These are phyloP conservation scores for Paraphaeosphaeria minitans DNA, from an alignment of 2,329 filamentous ascomycete genomes.

Conservation along the genomic window DNA sequence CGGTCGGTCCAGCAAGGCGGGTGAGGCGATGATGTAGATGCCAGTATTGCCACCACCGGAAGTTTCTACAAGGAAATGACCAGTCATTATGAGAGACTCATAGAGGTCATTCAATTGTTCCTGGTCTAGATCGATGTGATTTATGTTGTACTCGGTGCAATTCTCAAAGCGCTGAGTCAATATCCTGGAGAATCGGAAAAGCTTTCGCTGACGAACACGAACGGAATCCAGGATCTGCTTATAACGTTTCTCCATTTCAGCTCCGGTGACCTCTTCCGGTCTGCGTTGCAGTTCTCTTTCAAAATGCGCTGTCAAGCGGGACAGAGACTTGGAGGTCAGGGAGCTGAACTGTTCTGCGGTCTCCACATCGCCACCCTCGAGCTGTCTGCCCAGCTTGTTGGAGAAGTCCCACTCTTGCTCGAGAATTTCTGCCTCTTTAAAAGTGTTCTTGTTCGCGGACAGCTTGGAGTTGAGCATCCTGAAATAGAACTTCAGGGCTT, in stretches of 20 bases:
- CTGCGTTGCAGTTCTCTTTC: conserved; percentile 87
- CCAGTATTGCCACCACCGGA: conserved; percentile 71
- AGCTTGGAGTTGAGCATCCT: conserved; percentile 98
- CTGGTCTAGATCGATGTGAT: conserved; percentile 69
- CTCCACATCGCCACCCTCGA: conserved; percentile 94
- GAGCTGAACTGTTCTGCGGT: conserved; percentile 97
- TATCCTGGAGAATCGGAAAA: conserved; percentile 92
- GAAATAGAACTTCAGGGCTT: conserved; percentile 97
- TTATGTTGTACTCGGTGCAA: conserved; percentile 90
- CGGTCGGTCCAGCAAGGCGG: conserved; percentile 72
- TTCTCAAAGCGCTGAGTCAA: conserved; percentile 95
- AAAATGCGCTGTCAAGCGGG: conserved; percentile 86
- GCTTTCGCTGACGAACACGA: conserved; percentile 90
- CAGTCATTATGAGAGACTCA: conserved; percentile 77
- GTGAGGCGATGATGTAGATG: conserved; percentile 83
- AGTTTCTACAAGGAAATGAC: conserved; percentile 83
- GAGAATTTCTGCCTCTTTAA: conserved; percentile 96
- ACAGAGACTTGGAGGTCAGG: conserved; percentile 89
- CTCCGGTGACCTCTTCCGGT: conserved; percentile 75
- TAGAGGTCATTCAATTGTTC: conserved; percentile 77
- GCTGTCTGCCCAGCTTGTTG: conserved; percentile 86
- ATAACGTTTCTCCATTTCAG: conserved; percentile 96
- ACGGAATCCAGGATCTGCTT: conserved; percentile 95
- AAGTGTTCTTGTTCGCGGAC: conserved; percentile 96
- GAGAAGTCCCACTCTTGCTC: conserved; percentile 99